Conservation (phyloP, 306 rosid species). For the cucumber (Cucumis sativus) region Cucumber_9930_V3 NC_026655.2:17219001-17219500, state of each 20-base stretch:
- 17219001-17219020: too few relatives aligned
- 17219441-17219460: slow-evolving; percentile 98
- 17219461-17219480: slow-evolving; percentile 98
- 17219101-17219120: neutral
- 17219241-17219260: neutral
- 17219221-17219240: neutral
- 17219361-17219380: neutral
- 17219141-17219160: neutral
- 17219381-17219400: slow-evolving; percentile 8
- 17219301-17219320: neutral
- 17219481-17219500: slow-evolving; percentile 98
- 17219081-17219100: too few relatives aligned
- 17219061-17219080: too few relatives aligned
- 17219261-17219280: neutral
- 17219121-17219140: neutral
- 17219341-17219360: too few relatives aligned
- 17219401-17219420: slow-evolving; percentile 2
- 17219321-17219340: neutral
- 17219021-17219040: neutral
- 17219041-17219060: neutral
- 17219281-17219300: neutral
- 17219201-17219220: neutral
- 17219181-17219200: neutral
- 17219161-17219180: neutral
- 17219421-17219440: slow-evolving; percentile 38